A percentile compares a stretch with the other conserved stretches of the same genome.
Evolutionary conservation across 495 filamentous ascomycete species (phyloP).

Genomic region (Coniosporium apollinis): DNA sequence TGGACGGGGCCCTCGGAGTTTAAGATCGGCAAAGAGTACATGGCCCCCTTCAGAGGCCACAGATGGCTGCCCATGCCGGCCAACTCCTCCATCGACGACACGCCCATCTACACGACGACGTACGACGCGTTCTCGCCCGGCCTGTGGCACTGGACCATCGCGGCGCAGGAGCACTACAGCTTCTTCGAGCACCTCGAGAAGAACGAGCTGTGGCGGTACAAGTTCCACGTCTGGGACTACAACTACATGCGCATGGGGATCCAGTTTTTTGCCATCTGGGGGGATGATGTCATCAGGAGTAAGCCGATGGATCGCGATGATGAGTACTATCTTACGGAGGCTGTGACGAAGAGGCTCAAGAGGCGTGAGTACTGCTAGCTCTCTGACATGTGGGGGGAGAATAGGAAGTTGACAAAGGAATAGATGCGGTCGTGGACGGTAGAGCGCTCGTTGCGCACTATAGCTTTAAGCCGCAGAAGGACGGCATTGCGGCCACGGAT

Average conservation of each 20-base stretch:
- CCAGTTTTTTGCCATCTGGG: conserved; percentile 33
- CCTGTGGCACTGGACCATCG: conserved; percentile 31
- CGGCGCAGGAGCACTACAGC: conserved; percentile 38
- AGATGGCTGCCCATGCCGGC: conserved; percentile 27
- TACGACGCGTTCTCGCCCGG: conserved; percentile 13
- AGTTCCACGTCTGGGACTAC: conserved; percentile 34
- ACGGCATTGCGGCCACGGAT: conserved; percentile 31
- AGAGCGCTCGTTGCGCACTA: conserved; percentile 36
- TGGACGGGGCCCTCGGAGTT: conserved; percentile 8
- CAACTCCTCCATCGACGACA: conserved; percentile 21
- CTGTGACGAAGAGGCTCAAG: conserved; percentile 3
- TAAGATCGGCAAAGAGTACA: conserved; percentile 1
- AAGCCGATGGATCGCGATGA: conserved; percentile 2
- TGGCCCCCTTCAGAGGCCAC: conserved; percentile 21
- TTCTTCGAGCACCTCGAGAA: conserved; percentile 35
- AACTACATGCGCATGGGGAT: conserved; percentile 27
- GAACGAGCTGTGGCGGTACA: conserved; percentile 29
- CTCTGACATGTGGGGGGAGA: too few species aligned
- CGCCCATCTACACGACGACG: conserved; percentile 16
- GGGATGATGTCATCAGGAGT: conserved; percentile 17
- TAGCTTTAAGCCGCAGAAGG: conserved; percentile 24
- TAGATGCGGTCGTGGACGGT: too few species aligned
- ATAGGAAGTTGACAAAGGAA: too few species aligned
- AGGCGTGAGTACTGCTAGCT: conserved; percentile 3
- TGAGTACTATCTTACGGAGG: conserved; percentile 1